Evolutionary conservation across 352 stramenopile species (phyloP).

Genomic region (Phytopythium oedochilum): DNA sequence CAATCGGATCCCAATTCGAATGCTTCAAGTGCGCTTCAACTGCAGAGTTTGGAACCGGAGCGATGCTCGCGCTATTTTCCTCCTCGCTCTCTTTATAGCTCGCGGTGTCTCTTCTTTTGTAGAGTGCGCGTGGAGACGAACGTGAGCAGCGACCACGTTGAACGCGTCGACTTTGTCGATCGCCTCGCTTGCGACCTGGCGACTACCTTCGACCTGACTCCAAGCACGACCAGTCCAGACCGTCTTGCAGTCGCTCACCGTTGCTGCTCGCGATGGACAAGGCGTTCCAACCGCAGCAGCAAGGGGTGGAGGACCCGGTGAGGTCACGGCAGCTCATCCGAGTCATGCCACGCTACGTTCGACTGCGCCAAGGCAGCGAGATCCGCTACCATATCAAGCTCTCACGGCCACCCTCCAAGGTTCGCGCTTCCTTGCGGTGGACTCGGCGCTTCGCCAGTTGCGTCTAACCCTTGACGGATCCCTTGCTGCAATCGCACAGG

Average conservation of each 20-base stretch:
- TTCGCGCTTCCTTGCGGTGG: constrained; percentile 8
- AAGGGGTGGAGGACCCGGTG: constrained; percentile 1
- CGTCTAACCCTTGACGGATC: background rate
- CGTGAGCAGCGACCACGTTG: background rate
- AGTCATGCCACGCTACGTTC: constrained; percentile 55
- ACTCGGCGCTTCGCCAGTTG: background rate
- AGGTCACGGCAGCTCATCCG: constrained; percentile 37
- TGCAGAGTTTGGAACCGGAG: no score
- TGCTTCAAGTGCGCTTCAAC: no score
- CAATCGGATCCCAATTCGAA: no score
- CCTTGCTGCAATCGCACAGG: constrained; percentile 14
- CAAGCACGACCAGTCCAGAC: no score
- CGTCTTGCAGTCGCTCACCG: no score
- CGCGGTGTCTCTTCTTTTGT: background rate
- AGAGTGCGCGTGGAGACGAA: no score
- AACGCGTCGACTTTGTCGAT: no score
- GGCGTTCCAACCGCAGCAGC: background rate
- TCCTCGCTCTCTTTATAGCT: no score
- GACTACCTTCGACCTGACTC: no score
- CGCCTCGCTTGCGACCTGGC: no score
- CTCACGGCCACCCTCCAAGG: constrained; percentile 37
- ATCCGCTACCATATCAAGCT: constrained; percentile 63
- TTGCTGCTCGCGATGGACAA: background rate
- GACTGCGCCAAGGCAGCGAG: constrained; percentile 54
- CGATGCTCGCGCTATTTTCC: no score